Evolutionary conservation across 116 monocot species (phyloP).

Genomic region (Phalaenopsis hybrid): DNA sequence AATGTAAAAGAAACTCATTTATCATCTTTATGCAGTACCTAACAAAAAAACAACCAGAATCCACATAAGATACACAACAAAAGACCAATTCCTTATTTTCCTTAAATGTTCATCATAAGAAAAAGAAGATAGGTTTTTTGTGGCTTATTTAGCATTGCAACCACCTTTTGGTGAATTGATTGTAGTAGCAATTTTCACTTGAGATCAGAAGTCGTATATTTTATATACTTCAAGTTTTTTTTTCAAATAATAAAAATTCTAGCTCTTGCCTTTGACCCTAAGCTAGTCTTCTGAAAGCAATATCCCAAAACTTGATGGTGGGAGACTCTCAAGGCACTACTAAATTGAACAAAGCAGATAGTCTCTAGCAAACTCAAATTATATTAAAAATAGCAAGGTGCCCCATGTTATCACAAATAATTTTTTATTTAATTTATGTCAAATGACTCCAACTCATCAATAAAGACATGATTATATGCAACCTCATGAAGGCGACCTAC

Average conservation of each 20-base stretch:
- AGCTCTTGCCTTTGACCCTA: neutral
- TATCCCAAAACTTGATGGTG: neutral
- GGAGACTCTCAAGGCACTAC: too few relatives aligned
- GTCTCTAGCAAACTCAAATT: too few relatives aligned
- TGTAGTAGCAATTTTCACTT: neutral
- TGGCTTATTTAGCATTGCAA: neutral
- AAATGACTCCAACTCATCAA: too few relatives aligned
- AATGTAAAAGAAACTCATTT: neutral
- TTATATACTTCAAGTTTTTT: neutral
- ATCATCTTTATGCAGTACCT: neutral
- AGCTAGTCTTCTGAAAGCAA: neutral
- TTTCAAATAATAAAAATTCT: neutral
- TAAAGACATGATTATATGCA: too few relatives aligned
- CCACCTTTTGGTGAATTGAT: neutral
- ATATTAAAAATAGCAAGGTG: too few relatives aligned
- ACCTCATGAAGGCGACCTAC: too few relatives aligned
- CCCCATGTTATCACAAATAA: too few relatives aligned
- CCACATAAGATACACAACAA: neutral
- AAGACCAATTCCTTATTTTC: too few relatives aligned
- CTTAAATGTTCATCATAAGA: too few relatives aligned
- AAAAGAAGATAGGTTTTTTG: too few relatives aligned
- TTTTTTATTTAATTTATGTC: too few relatives aligned
- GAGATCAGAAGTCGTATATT: neutral
- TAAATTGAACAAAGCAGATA: too few relatives aligned
- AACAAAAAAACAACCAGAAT: neutral